Evolutionary conservation across 768 basidiomycete species (phyloP).

Genomic region (Boletellus emodensis): DNA sequence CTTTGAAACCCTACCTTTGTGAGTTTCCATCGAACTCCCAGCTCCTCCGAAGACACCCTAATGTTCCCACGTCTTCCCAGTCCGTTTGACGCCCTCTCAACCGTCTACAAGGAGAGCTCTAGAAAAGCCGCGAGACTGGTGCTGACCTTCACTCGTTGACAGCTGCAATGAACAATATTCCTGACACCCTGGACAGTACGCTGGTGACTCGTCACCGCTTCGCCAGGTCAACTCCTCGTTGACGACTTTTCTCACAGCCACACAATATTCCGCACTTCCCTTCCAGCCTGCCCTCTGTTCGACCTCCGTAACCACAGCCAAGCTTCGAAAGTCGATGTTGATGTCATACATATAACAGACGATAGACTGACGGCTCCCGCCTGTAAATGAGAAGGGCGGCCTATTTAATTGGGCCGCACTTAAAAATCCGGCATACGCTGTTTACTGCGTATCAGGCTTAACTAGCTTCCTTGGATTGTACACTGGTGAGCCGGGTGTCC

Average conservation of each 20-base stretch:
- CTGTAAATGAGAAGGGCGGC: slow-evolving; percentile 50
- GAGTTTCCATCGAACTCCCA: no score
- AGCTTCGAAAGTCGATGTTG: not conserved
- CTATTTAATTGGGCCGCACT: slow-evolving; percentile 54
- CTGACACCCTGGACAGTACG: slow-evolving; percentile 83
- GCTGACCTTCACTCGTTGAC: slow-evolving; percentile 76
- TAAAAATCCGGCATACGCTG: slow-evolving; percentile 41
- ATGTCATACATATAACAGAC: slow-evolving; percentile 10
- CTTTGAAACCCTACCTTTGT: no score
- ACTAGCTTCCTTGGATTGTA: slow-evolving; percentile 66
- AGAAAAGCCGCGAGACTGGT: slow-evolving; percentile 92
- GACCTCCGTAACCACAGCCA: slow-evolving; percentile 33
- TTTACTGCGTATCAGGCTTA: slow-evolving; percentile 57
- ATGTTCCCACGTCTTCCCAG: no score
- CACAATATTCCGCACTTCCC: slow-evolving; percentile 62
- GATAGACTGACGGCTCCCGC: slow-evolving; percentile 49
- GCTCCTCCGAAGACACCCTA: no score
- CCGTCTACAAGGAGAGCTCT: slow-evolving; percentile 19
- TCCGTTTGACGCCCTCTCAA: no score
- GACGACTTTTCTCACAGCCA: slow-evolving; percentile 41
- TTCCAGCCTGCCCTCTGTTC: slow-evolving; percentile 61
- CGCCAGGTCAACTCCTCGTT: not conserved
- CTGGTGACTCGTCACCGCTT: slow-evolving; percentile 46
- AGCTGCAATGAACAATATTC: slow-evolving; percentile 83
- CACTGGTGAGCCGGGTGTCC: slow-evolving; percentile 40